These are phyloP conservation scores for Parascedosporium putredinis DNA, from an alignment of 2,329 filamentous ascomycete species.

Conservation along the genomic window DNA sequence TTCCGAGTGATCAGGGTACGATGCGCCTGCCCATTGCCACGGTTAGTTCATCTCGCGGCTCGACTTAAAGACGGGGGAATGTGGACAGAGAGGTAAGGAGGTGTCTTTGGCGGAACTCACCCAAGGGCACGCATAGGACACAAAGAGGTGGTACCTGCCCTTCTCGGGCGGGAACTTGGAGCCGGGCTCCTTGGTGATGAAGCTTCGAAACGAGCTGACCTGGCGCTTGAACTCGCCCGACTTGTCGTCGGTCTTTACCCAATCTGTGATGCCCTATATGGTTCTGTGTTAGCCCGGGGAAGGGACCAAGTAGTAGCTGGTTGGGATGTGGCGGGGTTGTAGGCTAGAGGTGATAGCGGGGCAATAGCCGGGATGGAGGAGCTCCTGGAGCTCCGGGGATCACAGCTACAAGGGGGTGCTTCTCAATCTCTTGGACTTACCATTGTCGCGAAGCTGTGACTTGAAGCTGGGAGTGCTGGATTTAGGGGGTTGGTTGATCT, in stretches of 20 bases:
- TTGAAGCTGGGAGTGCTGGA: not conserved
- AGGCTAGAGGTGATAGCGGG: no score
- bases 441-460: not conserved
- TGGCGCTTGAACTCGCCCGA: constrained; percentile 90
- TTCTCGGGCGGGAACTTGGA: constrained; percentile 77
- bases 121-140: constrained; percentile 93
- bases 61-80: no score
- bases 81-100: no score
- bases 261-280: constrained; percentile 57
- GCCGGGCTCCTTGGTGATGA: constrained; percentile 60
- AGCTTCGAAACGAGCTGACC: constrained; percentile 70
- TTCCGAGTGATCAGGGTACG: constrained; percentile 78
- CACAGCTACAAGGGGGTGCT: no score
- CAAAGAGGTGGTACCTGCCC: constrained; percentile 86
- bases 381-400: not conserved
- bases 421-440: not conserved
- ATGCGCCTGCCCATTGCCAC: constrained; percentile 62
- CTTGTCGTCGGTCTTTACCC: constrained; percentile 68
- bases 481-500: not conserved
- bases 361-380: no score
- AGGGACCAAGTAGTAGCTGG: no score
- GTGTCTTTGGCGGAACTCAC: no score
- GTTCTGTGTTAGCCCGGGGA: no score
- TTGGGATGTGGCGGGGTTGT: not conserved
- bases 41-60: no score